A percentile compares a stretch with the other conserved stretches of the same genome.
Conservation (phyloP, 2,329 filamentous ascomycete species). For the Arthrobotrys conoides region DNA sequence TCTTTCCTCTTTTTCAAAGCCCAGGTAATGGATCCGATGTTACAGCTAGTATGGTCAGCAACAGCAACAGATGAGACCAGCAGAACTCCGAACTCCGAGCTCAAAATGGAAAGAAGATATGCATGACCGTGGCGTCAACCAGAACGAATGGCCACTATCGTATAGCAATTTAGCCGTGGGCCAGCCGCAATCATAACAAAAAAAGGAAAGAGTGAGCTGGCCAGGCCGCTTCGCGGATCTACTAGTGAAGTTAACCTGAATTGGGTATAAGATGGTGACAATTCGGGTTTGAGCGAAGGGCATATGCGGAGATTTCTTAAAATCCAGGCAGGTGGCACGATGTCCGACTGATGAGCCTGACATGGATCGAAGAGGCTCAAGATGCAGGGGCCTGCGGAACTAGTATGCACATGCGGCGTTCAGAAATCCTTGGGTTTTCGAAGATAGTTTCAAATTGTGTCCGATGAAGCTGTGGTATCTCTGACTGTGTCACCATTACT, state of each 20-base stretch:
- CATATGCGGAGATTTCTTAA: neutral
- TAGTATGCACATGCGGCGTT: neutral
- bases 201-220: neutral
- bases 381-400: neutral
- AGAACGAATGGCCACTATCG: neutral
- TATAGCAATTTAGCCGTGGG: neutral
- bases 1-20: neutral
- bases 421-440: neutral
- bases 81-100: neutral
- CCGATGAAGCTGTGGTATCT: neutral
- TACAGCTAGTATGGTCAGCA: neutral
- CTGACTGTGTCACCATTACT: neutral
- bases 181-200: constrained; percentile 8
- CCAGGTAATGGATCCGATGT: neutral
- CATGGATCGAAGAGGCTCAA: neutral
- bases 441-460: neutral
- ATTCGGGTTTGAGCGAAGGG: neutral
- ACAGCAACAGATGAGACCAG: neutral
- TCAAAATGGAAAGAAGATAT: constrained; percentile 1
- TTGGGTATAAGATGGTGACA: neutral
- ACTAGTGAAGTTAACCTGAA: neutral
- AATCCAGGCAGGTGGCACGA: neutral
- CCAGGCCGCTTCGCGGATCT: constrained; percentile 1
- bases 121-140: neutral
- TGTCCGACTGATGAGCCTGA: neutral